Conservation (phyloP, 1,284 basidiomycete species). For the Calocybe gambosa region DNA sequence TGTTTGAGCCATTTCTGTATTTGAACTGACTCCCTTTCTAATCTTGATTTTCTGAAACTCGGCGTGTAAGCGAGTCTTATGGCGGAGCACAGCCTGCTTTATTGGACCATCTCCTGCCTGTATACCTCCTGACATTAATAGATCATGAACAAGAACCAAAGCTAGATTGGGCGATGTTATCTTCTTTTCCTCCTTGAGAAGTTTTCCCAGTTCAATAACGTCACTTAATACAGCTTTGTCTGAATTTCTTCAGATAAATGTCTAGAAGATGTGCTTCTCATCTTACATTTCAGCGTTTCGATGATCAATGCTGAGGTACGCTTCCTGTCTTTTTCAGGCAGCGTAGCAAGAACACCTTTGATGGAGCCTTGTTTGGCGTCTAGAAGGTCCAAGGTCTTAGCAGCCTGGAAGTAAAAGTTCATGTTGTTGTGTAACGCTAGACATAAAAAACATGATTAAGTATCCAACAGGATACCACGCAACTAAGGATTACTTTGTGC, state of each 20-base stretch:
- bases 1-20: slow-evolving; percentile 59
- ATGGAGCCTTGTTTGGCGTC: slow-evolving; percentile 85
- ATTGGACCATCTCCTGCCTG: slow-evolving; percentile 85
- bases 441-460: slow-evolving; percentile 13
- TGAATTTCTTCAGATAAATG: slow-evolving; percentile 25
- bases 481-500: slow-evolving; percentile 16
- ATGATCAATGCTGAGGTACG: slow-evolving; percentile 77
- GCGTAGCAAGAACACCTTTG: slow-evolving; percentile 66
- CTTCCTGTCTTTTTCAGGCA: slow-evolving; percentile 74
- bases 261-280: background rate
- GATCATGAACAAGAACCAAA: slow-evolving; percentile 82
- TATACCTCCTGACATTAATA: slow-evolving; percentile 75
- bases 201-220: slow-evolving; percentile 55
- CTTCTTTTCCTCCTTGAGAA: slow-evolving; percentile 73
- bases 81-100: slow-evolving; percentile 76
- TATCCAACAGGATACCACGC: slow-evolving; percentile 6
- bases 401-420: slow-evolving; percentile 93
- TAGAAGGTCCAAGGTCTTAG: slow-evolving; percentile 75
- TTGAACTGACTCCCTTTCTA: slow-evolving; percentile 61
- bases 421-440: slow-evolving; percentile 36
- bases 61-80: slow-evolving; percentile 83
- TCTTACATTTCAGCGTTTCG: slow-evolving; percentile 88
- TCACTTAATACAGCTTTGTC: slow-evolving; percentile 67
- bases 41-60: slow-evolving; percentile 86
- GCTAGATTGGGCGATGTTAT: slow-evolving; percentile 71